Evolutionary conservation across 176 grass and related monocot genomes (phyloP).

Genomic region (Microstegium vimineum): DNA sequence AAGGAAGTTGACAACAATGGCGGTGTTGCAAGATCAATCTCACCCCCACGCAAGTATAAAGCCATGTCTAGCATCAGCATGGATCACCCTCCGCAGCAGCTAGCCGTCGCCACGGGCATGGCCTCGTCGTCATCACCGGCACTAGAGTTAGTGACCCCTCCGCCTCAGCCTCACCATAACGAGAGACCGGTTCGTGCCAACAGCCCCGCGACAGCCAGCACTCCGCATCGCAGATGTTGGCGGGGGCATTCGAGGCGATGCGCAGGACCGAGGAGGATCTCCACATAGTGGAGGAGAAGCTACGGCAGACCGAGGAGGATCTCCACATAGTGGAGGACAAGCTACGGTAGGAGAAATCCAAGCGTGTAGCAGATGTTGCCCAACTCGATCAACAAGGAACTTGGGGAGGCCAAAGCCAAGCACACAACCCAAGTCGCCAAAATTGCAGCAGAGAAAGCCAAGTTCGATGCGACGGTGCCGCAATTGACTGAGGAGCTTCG

Average conservation of each 20-base stretch:
- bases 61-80: not conserved
- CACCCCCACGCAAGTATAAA: not conserved
- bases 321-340: not conserved
- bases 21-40: not conserved
- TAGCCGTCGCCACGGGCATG: not conserved
- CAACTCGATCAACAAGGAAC: not conserved
- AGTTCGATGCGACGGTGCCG: no score
- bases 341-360: not conserved
- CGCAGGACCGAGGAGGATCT: not conserved
- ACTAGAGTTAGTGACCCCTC: not conserved
- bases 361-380: not conserved
- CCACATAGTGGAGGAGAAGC: not conserved
- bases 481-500: no score
- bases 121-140: not conserved
- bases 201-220: not conserved
- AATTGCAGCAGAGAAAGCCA: no score
- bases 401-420: not conserved
- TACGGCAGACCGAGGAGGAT: not conserved
- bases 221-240: not conserved
- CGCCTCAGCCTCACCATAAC: no score
- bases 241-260: not conserved
- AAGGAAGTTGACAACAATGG: not conserved
- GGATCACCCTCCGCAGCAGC: not conserved
- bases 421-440: not conserved
- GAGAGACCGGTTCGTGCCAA: no score